Percentiles rank a stretch among this genome's conserved stretches.
phyloP scores from a whole-genome alignment of 176 grass and related monocot genomes.

The Zizania latifolia region DNA sequence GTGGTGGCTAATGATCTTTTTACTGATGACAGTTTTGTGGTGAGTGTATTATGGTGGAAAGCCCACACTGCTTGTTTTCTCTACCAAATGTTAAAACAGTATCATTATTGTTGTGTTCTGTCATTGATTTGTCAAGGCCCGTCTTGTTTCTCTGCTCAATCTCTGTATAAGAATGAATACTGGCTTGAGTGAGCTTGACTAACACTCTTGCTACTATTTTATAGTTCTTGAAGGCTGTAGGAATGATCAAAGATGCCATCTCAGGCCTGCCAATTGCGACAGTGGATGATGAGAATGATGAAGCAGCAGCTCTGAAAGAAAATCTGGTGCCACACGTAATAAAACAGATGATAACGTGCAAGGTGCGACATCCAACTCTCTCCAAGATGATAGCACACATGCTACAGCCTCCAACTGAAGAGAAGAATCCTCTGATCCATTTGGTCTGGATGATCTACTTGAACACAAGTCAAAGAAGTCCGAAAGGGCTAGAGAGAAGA shows the following conservation, averaged over 20 bases:
- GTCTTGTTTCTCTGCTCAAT: background rate
- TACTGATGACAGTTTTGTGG: constrained; percentile 98
- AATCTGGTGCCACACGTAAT: constrained; percentile 12
- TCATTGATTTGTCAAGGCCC: background rate
- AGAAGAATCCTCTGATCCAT: constrained; percentile 62
- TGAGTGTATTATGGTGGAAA: constrained; percentile 26
- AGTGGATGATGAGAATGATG: constrained; percentile 65
- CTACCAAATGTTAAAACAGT: background rate
- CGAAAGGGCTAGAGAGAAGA: constrained; percentile 45
- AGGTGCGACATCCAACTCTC: background rate
- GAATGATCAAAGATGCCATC: constrained; percentile 82
- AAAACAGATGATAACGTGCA: background rate
- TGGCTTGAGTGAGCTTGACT: background rate
- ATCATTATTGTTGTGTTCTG: background rate
- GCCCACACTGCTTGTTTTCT: background rate
- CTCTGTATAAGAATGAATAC: background rate
- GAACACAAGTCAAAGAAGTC: constrained; percentile 48
- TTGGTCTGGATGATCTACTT: constrained; percentile 74
- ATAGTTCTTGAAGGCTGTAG: constrained; percentile 78
- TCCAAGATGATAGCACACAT: background rate
- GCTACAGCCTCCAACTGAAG: background rate
- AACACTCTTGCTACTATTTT: background rate
- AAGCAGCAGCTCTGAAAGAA: constrained; percentile 47
- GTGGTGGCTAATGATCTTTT: constrained; percentile 96
- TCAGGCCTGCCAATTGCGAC: constrained; percentile 56